Base-by-base conservation (phyloP, 2,329 filamentous ascomycete species). In the Ampelomyces quisqualis region DNA sequence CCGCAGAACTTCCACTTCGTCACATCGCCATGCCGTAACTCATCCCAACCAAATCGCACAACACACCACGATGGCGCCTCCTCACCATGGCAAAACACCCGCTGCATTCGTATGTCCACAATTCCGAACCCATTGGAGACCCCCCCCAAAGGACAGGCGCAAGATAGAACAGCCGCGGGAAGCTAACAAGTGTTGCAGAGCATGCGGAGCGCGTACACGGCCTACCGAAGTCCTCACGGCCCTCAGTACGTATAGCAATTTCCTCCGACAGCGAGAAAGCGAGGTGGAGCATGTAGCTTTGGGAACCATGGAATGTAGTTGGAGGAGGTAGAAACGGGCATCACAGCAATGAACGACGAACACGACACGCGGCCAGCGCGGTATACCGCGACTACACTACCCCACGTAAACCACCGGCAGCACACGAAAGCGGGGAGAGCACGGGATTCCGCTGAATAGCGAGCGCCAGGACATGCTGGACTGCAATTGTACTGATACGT, bases 151-250 rank as follows among this genome's bases (percentile, higher is more conserved):
- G n/a, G n/a, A n/a, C n/a, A n/a, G n/a, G n/a, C n/a, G n/a, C n/a
- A n/a, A n/a, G n/a, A 14, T 11, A 11, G 22, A 34, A 14, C 9
- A 32, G 35, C 29, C 21, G 31, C 13, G 17, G 29, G 41, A 34
- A 22, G 58, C 60, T 62, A 45, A 62, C 33, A 1, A 3, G 5
- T n/a, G 22, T 14, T 17, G 31, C 34, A 64, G 60, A 57, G 53
- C 49, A 50, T 54, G 47, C 62, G 70, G 15, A 62, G 60, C 39
- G 57, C 58, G 22, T 74, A 74, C 66, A 67, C 73, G 61, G 71
- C 74, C 47, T 81, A 78, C 68, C 67, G 72, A 67, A 79, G 77
- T 63, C 75, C 74, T 41, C 81, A 77, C 60, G 79, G 76, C 40
- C 79, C 79, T 47, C 74, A 78, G 79, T 83, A 73, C 66, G 69